phyloP scores from a whole-genome alignment of 306 rosid genomes.

The Gillenia trifoliata region DNA sequence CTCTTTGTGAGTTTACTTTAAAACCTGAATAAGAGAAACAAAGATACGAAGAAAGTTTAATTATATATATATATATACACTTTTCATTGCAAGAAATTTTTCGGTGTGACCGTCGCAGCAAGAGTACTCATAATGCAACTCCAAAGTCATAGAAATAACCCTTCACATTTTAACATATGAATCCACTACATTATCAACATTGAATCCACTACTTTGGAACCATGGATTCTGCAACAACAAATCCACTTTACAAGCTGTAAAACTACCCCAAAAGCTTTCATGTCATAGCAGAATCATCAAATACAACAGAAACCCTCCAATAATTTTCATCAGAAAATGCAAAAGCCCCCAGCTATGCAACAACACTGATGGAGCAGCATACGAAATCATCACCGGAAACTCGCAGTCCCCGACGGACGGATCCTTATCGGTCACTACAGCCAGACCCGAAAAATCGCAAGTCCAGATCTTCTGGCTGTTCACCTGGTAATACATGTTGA shows the following conservation, averaged over 20 bases:
- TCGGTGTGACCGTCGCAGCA: not conserved
- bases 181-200: not conserved
- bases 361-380: constrained; percentile 26
- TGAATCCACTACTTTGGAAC: too few relatives aligned
- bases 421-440: constrained; percentile 45
- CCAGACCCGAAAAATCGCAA: constrained; percentile 75
- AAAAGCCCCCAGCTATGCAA: constrained; percentile 16
- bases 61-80: too few relatives aligned
- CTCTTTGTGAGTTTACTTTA: too few relatives aligned
- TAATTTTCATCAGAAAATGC: constrained; percentile 9
- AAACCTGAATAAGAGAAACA: too few relatives aligned
- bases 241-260: too few relatives aligned
- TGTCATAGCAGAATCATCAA: constrained; percentile 23
- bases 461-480: constrained; percentile 52
- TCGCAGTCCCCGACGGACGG: constrained; percentile 64
- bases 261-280: too few relatives aligned
- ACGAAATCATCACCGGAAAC: constrained; percentile 66
- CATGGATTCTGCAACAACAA: too few relatives aligned
- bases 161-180: not conserved
- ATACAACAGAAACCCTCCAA: constrained; percentile 31
- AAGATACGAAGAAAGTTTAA: too few relatives aligned
- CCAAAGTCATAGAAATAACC: not conserved
- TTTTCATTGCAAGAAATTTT: too few relatives aligned
- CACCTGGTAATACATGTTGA: constrained; percentile 82
- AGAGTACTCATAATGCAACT: not conserved